Base-by-base conservation (phyloP, 2,329 filamentous ascomycete species). In the Cucurbitaria berberidis region DNA sequence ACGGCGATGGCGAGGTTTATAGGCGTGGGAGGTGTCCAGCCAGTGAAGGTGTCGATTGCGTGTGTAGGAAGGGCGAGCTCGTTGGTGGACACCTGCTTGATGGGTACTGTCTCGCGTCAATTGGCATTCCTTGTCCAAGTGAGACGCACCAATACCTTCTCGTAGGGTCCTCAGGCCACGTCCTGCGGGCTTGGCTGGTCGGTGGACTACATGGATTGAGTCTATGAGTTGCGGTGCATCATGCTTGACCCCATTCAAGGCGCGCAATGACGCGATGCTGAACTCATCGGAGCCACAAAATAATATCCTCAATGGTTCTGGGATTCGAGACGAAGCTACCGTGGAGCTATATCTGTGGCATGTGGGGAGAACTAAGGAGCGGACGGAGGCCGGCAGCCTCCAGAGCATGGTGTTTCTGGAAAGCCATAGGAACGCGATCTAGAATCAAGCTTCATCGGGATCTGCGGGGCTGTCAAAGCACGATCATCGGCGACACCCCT, bases 251-350 rank as follows among this genome's bases (percentile, higher is more conserved):
- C 77, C 68, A 63, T 88, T 74, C 29, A 99, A 78, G 5, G 89
- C 89, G 53, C 78, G 78, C 44, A 99, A 80, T 1, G 91, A 91
- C 46, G 83, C 84, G 66, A 89, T 89, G 78, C 93, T 97, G 76
- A 98, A 96, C 2, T 87, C 82, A 74, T 99, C 95, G 3, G 93
- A 95, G 58, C 95, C 95, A 76, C 93, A 98, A 77, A 97, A 99
- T 3, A 99, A 83, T 48, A 99, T 91, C 29, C 87, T 84, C 27
- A 99, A 80, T 3, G 91, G 89, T 15, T 81, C 69, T 11, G 53
- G 19, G 15, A 16, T 22, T 15, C 27, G 39, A 13, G 47, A 10
- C n/a, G 53, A 48, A 9, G 55, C 36, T 32, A 44, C 48, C 36
- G 51, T 47, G 11, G 64, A 64, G 51, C 18, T 51, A 43, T 56